phyloP scores from a whole-genome alignment of 177 flowering plant species.

The Vitis hybrid region DNA sequence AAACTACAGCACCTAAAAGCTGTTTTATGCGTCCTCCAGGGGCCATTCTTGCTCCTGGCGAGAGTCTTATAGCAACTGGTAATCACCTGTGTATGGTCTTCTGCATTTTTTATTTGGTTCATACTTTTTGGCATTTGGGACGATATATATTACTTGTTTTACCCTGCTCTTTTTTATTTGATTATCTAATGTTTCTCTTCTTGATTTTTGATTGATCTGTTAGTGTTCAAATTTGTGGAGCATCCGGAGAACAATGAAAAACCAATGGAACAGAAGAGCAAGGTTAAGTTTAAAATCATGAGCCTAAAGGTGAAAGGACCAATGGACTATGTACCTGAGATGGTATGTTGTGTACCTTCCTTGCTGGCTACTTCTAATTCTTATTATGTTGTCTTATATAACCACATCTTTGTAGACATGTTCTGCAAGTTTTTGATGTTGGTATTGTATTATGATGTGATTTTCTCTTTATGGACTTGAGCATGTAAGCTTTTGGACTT shows the following conservation, averaged over 20 bases:
- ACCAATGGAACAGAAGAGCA: slow-evolving; percentile 44
- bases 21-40: slow-evolving; percentile 70
- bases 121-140: not conserved
- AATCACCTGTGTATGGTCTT: not conserved
- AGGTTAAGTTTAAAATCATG: slow-evolving; percentile 50
- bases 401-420: not conserved
- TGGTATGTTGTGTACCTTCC: slow-evolving; percentile 28
- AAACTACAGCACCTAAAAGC: slow-evolving; percentile 61
- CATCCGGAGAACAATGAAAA: slow-evolving; percentile 52
- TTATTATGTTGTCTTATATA: not conserved
- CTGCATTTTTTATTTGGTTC: not conserved
- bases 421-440: not conserved
- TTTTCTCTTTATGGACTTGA: not conserved
- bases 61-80: slow-evolving; percentile 55
- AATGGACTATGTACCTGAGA: slow-evolving; percentile 54
- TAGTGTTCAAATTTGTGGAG: slow-evolving; percentile 59
- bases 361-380: not conserved
- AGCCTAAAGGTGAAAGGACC: slow-evolving; percentile 48
- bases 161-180: not conserved
- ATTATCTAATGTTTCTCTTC: not conserved
- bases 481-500: not conserved
- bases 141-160: not conserved
- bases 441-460: not conserved
- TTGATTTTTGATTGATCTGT: slow-evolving; percentile 9
- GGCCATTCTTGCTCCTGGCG: slow-evolving; percentile 56